Conservation (phyloP, 2,329 filamentous ascomycete species). For the Cytospora mali region DNA sequence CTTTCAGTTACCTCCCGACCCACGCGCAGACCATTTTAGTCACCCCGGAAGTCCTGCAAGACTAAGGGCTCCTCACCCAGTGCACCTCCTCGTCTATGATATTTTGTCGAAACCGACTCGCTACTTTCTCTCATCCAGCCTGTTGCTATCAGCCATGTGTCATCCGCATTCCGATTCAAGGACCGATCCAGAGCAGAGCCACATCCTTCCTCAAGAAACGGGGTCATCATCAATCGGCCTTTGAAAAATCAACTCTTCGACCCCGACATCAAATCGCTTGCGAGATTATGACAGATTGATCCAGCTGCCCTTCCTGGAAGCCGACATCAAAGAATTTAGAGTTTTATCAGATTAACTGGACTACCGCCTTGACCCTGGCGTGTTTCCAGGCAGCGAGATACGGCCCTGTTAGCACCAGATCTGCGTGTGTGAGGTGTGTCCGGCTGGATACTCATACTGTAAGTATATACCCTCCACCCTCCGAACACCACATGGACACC, state of each 20-base stretch:
- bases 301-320: background rate
- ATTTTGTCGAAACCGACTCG: conserved; percentile 5
- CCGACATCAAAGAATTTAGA: background rate
- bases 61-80: conserved; percentile 5
- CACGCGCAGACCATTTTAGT: conserved; percentile 17
- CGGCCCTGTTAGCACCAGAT: conserved; percentile 2
- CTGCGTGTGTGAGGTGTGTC: conserved; percentile 10
- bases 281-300: background rate
- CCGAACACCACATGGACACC: conserved; percentile 4
- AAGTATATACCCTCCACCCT: conserved; percentile 19
- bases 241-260: background rate
- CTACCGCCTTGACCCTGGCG: background rate
- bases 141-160: conserved; percentile 13
- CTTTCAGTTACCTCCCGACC: conserved; percentile 15
- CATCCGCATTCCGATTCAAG: conserved; percentile 13
- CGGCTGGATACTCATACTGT: conserved; percentile 14
- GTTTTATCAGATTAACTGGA: background rate
- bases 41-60: conserved; percentile 12
- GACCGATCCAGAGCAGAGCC: conserved; percentile 1
- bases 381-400: background rate
- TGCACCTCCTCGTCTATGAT: conserved; percentile 5
- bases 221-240: conserved; percentile 1
- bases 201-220: background rate
- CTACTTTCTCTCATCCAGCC: conserved; percentile 3
- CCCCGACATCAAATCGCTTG: background rate